Evolutionary conservation across 495 filamentous ascomycete genomes (phyloP), one percentile per base, ranked within the genome.

Genomic region (Neurospora sp.): DNA sequence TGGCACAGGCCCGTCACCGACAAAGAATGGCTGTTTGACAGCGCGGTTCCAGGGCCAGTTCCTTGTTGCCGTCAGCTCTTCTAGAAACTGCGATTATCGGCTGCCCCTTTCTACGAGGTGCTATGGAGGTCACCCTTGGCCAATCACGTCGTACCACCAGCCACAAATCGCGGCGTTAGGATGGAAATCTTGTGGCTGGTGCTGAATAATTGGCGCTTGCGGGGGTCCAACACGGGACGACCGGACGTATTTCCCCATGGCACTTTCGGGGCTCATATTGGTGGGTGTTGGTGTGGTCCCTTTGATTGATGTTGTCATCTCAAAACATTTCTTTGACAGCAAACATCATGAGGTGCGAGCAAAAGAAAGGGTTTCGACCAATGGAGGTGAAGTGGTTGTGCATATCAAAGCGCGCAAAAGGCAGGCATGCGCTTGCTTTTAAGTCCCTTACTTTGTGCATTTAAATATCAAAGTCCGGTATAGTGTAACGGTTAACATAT

Each of bases 401-500:
- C 22, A 31, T 12, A 6, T 10, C 45, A 61, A 31, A 4, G 53
- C 20, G 45, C 20, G 20, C 4, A 12, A 20, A n/a, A 20, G 0
- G 8, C 22, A 1, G 8, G 9, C 45, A 0, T 0, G 44, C 0
- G 44, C 1, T 0, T 4, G 8, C 22, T 1, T 65, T 1, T 65
- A 65, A 8, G 2, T 2, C 3, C 6, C 1, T 7, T 37, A 65
- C 27, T 65, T 17, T 0, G 2, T 17, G 0, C 3, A 8, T 0
- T 2, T 35, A 1, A 17, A 1, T 0, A 65, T 17, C 27, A 37
- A 65, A 65, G 53, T 83, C 82, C 82, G 82, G 73, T 83, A 82
- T 84, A 80, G 82, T 83, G 82, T 84, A 84, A 81, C 77, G 82
- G 82, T 77, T 77, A 83, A 84, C 81, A 83, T 84, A 82, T 81